These are phyloP conservation scores for Phtheirospermum japonicum DNA, from an alignment of 257 asterid genomes.

Conservation along the genomic window DNA sequence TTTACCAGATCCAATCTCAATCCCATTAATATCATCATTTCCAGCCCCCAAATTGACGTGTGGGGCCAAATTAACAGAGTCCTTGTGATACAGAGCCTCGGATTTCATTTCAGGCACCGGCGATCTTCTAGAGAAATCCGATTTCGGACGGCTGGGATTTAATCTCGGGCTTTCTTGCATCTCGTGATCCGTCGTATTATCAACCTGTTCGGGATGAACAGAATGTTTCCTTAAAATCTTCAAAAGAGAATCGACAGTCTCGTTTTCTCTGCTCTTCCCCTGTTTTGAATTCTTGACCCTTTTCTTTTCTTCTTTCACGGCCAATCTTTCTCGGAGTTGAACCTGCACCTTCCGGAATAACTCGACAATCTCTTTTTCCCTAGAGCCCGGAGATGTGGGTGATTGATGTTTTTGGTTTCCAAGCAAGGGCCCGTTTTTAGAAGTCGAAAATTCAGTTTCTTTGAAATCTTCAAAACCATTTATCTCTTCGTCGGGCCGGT, in stretches of 20 bases:
- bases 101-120: slow-evolving; percentile 51
- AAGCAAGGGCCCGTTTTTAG: slow-evolving; percentile 56
- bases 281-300: slow-evolving; percentile 41
- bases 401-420: slow-evolving; percentile 47
- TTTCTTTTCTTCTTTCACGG: slow-evolving; percentile 50
- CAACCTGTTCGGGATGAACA: slow-evolving; percentile 46
- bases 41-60: slow-evolving; percentile 26
- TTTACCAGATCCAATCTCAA: slow-evolving; percentile 27
- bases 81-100: slow-evolving; percentile 39
- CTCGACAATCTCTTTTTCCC: slow-evolving; percentile 76
- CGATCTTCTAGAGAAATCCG: slow-evolving; percentile 60
- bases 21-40: slow-evolving; percentile 20
- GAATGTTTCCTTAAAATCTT: slow-evolving; percentile 75
- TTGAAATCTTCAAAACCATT: slow-evolving; percentile 48
- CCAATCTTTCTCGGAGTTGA: slow-evolving; percentile 65
- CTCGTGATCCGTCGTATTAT: slow-evolving; percentile 38
- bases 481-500: slow-evolving; percentile 52
- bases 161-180: slow-evolving; percentile 37
- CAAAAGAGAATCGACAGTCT: slow-evolving; percentile 76
- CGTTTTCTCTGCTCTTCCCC: slow-evolving; percentile 57
- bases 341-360: slow-evolving; percentile 80
- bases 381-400: slow-evolving; percentile 60
- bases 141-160: slow-evolving; percentile 49
- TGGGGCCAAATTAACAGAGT: slow-evolving; percentile 3
- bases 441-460: slow-evolving; percentile 53